A percentile compares a stretch with the other conserved stretches of the same genome.
Conservation (phyloP, 306 rosid genomes). For the Fagus crenata region DNA sequence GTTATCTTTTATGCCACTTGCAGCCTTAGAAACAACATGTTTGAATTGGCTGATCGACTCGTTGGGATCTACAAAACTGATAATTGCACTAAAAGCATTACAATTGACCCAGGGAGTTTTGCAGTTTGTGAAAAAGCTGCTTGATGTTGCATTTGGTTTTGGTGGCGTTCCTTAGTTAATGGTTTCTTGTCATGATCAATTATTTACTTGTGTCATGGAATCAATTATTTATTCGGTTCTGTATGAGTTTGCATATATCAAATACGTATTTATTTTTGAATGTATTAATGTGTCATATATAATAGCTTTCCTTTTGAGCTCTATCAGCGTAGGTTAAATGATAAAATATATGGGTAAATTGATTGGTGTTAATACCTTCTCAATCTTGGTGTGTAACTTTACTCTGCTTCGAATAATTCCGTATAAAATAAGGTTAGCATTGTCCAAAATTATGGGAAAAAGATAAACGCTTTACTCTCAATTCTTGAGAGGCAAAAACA, state of each 20-base stretch:
- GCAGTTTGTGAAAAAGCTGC: conserved; percentile 66
- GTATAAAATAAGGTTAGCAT: too few species aligned
- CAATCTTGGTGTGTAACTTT: background rate
- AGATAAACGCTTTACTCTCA: too few species aligned
- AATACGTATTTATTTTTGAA: background rate
- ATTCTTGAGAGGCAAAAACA: too few species aligned
- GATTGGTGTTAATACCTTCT: background rate
- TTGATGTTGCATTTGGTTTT: conserved; percentile 30
- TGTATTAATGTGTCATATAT: background rate
- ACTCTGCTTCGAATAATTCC: too few species aligned
- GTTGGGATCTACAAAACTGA: conserved; percentile 94
- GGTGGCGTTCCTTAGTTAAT: background rate
- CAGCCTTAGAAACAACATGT: conserved; percentile 97
- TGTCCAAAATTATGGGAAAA: too few species aligned
- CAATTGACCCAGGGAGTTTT: conserved; percentile 78
- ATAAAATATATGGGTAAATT: background rate
- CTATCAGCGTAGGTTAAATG: too few species aligned
- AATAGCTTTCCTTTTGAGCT: background rate
- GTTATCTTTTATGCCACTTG: conserved; percentile 16
- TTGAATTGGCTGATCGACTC: conserved; percentile 91
- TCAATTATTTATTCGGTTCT: background rate
- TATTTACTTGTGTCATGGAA: background rate
- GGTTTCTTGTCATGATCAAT: background rate
- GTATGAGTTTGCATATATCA: background rate
- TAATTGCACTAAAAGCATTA: conserved; percentile 93